A percentile compares a stretch with the other conserved stretches of the same genome.
Conservation (phyloP, 2,329 filamentous ascomycete species). For the Pseudogymnoascus verrucosus region DNA sequence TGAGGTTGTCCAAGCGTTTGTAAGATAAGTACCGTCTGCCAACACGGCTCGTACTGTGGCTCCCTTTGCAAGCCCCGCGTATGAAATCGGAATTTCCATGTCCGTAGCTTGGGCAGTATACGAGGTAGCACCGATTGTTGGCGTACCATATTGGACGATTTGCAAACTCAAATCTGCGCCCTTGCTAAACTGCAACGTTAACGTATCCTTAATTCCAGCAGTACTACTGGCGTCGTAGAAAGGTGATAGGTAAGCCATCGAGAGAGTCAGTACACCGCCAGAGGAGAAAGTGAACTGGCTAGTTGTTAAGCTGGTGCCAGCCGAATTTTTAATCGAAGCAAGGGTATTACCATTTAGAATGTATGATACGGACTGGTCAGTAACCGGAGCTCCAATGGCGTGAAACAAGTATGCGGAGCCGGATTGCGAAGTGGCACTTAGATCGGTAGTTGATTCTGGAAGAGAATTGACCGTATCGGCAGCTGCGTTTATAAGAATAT, state of each 20-base stretch:
- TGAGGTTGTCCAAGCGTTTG: background rate
- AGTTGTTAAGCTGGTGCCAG: background rate
- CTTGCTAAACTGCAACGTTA: background rate
- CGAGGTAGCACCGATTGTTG: background rate
- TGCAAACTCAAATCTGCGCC: background rate
- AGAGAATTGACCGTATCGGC: background rate
- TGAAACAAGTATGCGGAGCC: background rate
- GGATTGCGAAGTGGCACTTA: background rate
- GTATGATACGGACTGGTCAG: background rate
- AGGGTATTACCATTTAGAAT: background rate
- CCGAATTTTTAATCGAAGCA: background rate
- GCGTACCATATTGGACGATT: background rate
- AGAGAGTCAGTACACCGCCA: background rate
- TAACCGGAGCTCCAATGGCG: background rate
- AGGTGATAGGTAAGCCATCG: background rate
- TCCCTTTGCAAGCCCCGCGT: background rate
- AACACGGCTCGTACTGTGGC: background rate
- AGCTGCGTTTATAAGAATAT: background rate
- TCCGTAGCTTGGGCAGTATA: background rate
- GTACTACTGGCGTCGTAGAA: background rate
- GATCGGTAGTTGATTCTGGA: background rate
- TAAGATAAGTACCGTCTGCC: background rate
- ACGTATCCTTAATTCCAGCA: background rate
- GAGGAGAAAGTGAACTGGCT: background rate
- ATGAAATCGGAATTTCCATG: background rate